Base-by-base conservation (phyloP, 169 alveolate genomes). In the Cryptosporidium tyzzeri region DNA sequence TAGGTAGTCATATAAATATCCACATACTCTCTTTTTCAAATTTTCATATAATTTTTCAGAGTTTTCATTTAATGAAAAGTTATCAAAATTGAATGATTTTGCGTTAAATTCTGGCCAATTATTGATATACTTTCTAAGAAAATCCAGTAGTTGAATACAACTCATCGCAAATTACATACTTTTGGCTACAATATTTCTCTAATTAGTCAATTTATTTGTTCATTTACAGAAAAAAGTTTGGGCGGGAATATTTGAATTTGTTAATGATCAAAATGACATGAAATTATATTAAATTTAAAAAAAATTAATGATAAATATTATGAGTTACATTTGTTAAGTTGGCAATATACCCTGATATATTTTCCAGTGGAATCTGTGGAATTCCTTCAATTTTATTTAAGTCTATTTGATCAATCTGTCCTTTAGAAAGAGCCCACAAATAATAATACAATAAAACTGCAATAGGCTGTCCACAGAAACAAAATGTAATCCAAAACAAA, bases 401-500 rank as follows among this genome's bases (percentile, higher is more conserved):
- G 31, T 80, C 89, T 35, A 80, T 80, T 62, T 80, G 89, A 62
- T 80, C 89, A 18, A 80, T 80, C 44, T 80, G 55, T 59, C 89
- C 89, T 29, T 80, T 80, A 26, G 89, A 80, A 80, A 80, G 89
- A 35, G 73, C 85, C 94, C 94, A 92, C 44, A 84, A 84, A 68
- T 92, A 92, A 68, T 94, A 93, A 80, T 94, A 95, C 53, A 93
- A 58, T 31, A 93, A 74, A 5, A 87, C 71, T 8, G 95, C 96
- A 21, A 97, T 94, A 33, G 99, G 99, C 69, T 97, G 99, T 0
- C 99, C 99, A 10, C 98, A 91, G 85, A 97, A 93, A 84, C 98
- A 95, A 92, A 97, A 97, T 14, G 95, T 86, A 51, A 95, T 92
- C 99, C 99, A 97, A 84, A 97, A 97, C 50, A 96, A 53, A 4